Evolutionary conservation across 306 rosid genomes (phyloP).

Genomic region (barrel medic (Medicago truncatula)): MtrunA17r5.0-ANR NC_053048.1:43503001-43503500

Average conservation of each 20-base stretch:
- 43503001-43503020: no score
- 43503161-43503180: constrained; percentile 18
- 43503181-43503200: constrained; percentile 12
- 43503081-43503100: no score
- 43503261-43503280: constrained; percentile 19
- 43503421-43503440: constrained; percentile 29
- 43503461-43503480: constrained; percentile 47
- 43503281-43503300: constrained; percentile 43
- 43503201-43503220: constrained; percentile 18
- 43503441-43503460: constrained; percentile 33
- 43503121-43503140: no score
- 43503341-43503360: constrained; percentile 34
- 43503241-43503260: constrained; percentile 15
- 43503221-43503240: constrained; percentile 20
- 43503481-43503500: constrained; percentile 97
- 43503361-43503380: not conserved
- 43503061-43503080: no score
- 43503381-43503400: constrained; percentile 28
- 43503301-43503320: constrained; percentile 12
- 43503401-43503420: constrained; percentile 23
- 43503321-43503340: constrained; percentile 26
- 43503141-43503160: not conserved
- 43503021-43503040: no score
- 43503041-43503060: no score
- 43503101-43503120: no score